A percentile compares a stretch with the other conserved stretches of the same genome.
Evolutionary conservation across 192 early-diverging fungal species (phyloP).

Genomic region (Gaertneriomyces sp.): DNA sequence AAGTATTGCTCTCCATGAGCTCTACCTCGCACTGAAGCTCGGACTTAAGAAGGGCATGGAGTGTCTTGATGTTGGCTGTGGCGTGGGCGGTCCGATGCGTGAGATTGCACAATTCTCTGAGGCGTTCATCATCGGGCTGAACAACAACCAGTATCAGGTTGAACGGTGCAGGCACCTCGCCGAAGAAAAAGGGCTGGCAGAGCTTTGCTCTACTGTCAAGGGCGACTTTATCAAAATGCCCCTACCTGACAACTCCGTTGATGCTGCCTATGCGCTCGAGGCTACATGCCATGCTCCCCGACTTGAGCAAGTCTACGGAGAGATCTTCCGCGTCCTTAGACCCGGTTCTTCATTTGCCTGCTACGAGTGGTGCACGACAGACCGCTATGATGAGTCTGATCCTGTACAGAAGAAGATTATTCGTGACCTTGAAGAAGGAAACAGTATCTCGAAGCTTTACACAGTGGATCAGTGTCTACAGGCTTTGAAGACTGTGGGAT

Average conservation of each 20-base stretch:
- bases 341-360: slow-evolving; percentile 86
- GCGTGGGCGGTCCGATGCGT: slow-evolving; percentile 92
- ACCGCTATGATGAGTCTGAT: slow-evolving; percentile 79
- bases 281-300: slow-evolving; percentile 83
- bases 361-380: slow-evolving; percentile 96
- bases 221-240: slow-evolving; percentile 92
- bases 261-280: slow-evolving; percentile 95
- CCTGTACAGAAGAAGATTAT: slow-evolving; percentile 69
- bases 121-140: slow-evolving; percentile 85
- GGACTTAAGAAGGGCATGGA: slow-evolving; percentile 63
- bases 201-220: slow-evolving; percentile 46
- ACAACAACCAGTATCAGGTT: slow-evolving; percentile 96
- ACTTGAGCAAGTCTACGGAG: slow-evolving; percentile 80
- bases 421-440: slow-evolving; percentile 83
- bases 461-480: slow-evolving; percentile 67
- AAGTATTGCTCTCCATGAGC: slow-evolving; percentile 87
- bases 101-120: slow-evolving; percentile 86
- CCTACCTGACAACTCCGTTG: slow-evolving; percentile 68
- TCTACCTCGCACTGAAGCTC: slow-evolving; percentile 74
- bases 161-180: slow-evolving; percentile 72
- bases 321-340: slow-evolving; percentile 89
- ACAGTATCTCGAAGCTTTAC: slow-evolving; percentile 87
- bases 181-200: slow-evolving; percentile 59
- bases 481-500: slow-evolving; percentile 82
- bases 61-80: slow-evolving; percentile 92